Evolutionary conservation across 1,139 yeast genomes (phyloP), one percentile per base, ranked within the genome.

Genomic region (Suhomyces chickasaworum): DNA sequence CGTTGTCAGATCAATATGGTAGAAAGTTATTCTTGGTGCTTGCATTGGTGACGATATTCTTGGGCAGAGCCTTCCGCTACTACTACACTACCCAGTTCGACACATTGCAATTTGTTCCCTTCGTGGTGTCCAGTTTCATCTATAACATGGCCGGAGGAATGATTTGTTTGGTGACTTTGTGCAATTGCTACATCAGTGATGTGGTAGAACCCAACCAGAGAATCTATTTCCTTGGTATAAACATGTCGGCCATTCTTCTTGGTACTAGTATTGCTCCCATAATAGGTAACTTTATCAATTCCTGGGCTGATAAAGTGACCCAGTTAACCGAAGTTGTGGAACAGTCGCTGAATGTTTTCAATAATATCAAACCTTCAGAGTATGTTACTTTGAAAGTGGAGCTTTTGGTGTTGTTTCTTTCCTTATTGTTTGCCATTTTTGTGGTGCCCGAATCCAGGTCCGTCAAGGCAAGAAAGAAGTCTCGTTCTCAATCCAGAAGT

Each of bases 241-340:
- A 78, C 25, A 71, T 77, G 46, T 89, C 90, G 0, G 66, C 79
- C 20, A 58, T 85, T 48, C 84, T 77, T 56, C 68, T 75, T 4
- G 91, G 91, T 0, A 60, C 83, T 51, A 83, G 86, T 1, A 22
- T 77, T 13, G 93, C 93, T 1, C 95, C 95, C 0, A 48, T 81
- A 30, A 46, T 76, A 1, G 87, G 88, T 0, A 80, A 84, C 45
- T 46, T 70, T 22, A 41, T 49, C 15, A 44, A 38, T 23, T 30
- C 44, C 9, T 30, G 20, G 18, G 41, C 48, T 7, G 31, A 34
- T n/a, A 41, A 42, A 10, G 17, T 36, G 6, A 4, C 37, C 18
- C 21, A 21, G 9, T 4, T 13, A 16, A 10, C 29, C 25, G 15
- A 34, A 8, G 12, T 35, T 23, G 12, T 22, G 37, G 20, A 10